Evolutionary conservation across 2,329 filamentous ascomycete genomes (phyloP).

Genomic region (Pseudocercospora cruenta): DNA sequence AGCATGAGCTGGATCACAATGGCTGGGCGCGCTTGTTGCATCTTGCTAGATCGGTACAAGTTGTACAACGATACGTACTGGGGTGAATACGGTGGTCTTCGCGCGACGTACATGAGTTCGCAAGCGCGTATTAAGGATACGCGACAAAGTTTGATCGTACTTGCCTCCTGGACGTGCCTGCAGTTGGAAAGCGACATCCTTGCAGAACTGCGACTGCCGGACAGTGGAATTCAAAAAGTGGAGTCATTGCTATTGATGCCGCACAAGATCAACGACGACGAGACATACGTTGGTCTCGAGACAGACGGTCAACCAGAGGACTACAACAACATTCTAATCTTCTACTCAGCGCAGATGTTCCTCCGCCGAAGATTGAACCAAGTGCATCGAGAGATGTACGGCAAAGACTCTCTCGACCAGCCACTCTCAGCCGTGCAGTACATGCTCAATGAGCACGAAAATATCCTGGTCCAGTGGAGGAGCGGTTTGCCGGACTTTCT

Average conservation of each 20-base stretch:
- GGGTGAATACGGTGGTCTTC: conserved; percentile 40
- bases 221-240: conserved; percentile 62
- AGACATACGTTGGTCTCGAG: conserved; percentile 32
- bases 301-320: conserved; percentile 23
- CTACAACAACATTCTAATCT: conserved; percentile 54
- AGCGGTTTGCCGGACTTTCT: conserved; percentile 54
- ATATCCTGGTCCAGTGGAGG: conserved; percentile 57
- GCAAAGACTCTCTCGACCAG: conserved; percentile 33
- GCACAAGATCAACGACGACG: conserved; percentile 53
- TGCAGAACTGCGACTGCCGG: conserved; percentile 72
- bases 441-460: conserved; percentile 40
- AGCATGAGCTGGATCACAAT: conserved; percentile 74
- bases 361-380: conserved; percentile 61
- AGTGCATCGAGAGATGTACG: conserved; percentile 60
- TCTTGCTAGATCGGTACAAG: conserved; percentile 74
- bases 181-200: conserved; percentile 94
- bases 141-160: conserved; percentile 47
- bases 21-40: conserved; percentile 64
- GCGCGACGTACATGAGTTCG: conserved; percentile 35
- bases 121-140: conserved; percentile 38
- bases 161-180: conserved; percentile 91
- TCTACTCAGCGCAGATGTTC: conserved; percentile 65
- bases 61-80: conserved; percentile 41
- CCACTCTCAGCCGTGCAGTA: conserved; percentile 30
- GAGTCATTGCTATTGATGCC: conserved; percentile 69